A percentile compares a stretch with the other conserved stretches of the same genome.
Evolutionary conservation across 305 asterid species (phyloP).

Genomic region (Lippia alba): DNA sequence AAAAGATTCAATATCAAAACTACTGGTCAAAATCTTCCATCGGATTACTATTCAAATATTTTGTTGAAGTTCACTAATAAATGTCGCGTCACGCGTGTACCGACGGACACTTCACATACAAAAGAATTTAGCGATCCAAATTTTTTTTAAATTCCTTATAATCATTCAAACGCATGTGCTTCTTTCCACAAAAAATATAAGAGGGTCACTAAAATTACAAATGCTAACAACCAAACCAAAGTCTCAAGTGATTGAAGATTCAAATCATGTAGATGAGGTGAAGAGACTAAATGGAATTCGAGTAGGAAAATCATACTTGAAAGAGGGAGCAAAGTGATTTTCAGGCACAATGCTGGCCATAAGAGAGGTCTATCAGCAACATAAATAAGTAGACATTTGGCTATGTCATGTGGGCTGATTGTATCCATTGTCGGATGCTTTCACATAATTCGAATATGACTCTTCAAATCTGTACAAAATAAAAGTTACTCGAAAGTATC

Average conservation of each 20-base stretch:
- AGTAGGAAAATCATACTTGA: slow-evolving; percentile 27
- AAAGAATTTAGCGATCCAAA: too few species aligned
- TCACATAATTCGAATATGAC: background rate
- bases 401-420: background rate
- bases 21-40: too few species aligned
- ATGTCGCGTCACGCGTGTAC: too few species aligned
- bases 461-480: background rate
- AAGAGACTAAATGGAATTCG: slow-evolving; percentile 17
- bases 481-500: too few species aligned
- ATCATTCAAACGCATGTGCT: background rate
- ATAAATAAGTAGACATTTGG: background rate
- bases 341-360: slow-evolving; percentile 1
- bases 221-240: background rate
- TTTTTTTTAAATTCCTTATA: too few species aligned
- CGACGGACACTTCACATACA: too few species aligned
- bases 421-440: background rate
- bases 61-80: too few species aligned
- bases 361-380: background rate
- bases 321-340: background rate
- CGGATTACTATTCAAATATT: too few species aligned
- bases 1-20: too few species aligned
- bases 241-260: background rate
- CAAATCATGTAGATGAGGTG: background rate
- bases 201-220: background rate
- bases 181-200: background rate